Evolutionary conservation across 768 basidiomycete genomes (phyloP), one percentile per base, ranked within the genome.

Genomic region (Suillus plorans): DNA sequence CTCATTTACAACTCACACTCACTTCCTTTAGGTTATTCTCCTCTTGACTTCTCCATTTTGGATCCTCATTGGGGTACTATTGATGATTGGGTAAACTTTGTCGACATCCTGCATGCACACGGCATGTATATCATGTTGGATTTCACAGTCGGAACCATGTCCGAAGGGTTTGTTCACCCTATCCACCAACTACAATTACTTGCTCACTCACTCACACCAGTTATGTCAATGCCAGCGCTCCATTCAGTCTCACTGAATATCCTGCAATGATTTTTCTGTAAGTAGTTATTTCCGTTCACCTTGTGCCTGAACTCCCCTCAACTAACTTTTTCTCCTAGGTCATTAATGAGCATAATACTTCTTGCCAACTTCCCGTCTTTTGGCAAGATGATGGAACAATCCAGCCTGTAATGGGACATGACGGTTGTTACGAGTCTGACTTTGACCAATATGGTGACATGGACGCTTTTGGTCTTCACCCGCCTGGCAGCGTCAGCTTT

Each of bases 391-490:
- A 89, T 67, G 95, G 91, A 28, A 82, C 83, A 0, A 78, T 86
- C 58, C 67, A 69, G 34, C 1, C 63, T 9, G 79, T 91, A 68
- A 78, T 83, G 9, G 76, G 85, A 20, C 77, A 87, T 62, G 78
- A 83, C 57, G 95, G 95, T 22, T 97, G 95, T 76, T 80, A 89
- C 67, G 74, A 78, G 14, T 95, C 92, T 18, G 94, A 95, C 66
- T 96, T 97, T 69, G 95, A 97, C 77, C 95, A 97, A 66, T 97
- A 91, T 69, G 95, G 95, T 67, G 95, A 97, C 78, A 94, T 94
- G 87, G 95, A 97, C 76, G 95, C 95, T 67, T 97, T 97, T 73
- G 95, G 95, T 89, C 94, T 97, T 39, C 92, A 94, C 77, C 92
- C 91, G 90, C 93, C 79, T 95, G 88, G 91, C 86, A 97, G 73